Base-by-base conservation (phyloP, 441 rosid species). In the Pelargonium fulgidum region DNA sequence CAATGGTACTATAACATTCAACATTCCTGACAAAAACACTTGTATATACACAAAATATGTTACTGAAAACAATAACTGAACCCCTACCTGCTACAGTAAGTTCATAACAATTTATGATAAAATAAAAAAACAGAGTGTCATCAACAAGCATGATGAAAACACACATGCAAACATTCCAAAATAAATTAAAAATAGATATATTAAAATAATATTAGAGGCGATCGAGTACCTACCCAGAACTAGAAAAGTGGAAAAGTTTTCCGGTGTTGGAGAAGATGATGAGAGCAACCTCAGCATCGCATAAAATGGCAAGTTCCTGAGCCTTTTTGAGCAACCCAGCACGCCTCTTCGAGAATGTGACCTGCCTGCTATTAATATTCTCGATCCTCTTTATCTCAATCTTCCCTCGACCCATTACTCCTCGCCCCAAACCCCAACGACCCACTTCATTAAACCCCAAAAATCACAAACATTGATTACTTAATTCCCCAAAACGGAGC, bases 331-430 rank as follows among this genome's bases (percentile, higher is more conserved):
- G 90, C 86, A 93, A 80, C 58, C 98, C 98, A 68, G 85, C 75
- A 76, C 97, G 89, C 73, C 98, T 86, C 80, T 93, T 93, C 12
- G 96, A 93, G 89, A 93, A 93, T 56, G 99, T 93, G 33, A 93
- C 97, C 82, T 93, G 97, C 68, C 99, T 91, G 80, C 91, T 93
- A 72, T 89, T 93, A 42, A 93, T 86, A 81, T 91, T 91, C 77
- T 91, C 97, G 66, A 93, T 93, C 84, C 82, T 93, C 84, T 87
- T 93, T 33, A 93, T 93, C 86, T 93, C 97, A 74, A 89, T 91
- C 82, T 91, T 91, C 14, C 96, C 98, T 72, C 97, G 86, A 72
- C 98, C 97, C 98, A 93, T 91, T 44, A 75, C 13, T 8, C 48
- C 64, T 5, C 7, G 48, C 68, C 45, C 29, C 58, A 72, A 44